Base-by-base conservation (phyloP, 2,329 filamentous ascomycete genomes). In the Paecilomyces variotii region DNA sequence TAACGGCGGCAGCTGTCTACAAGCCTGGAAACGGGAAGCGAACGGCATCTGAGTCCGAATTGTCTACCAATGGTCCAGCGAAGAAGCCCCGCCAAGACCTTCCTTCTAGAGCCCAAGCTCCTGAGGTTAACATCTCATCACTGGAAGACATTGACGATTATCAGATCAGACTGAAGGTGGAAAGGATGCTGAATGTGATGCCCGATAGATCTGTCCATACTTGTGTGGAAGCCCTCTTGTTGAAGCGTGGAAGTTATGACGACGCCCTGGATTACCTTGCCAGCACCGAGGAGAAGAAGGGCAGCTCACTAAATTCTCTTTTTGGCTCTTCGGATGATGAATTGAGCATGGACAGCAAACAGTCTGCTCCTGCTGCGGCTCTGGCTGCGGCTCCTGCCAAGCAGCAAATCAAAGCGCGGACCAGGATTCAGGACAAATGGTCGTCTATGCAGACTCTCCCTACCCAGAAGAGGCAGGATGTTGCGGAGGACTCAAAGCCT, bases 361-460 rank as follows among this genome's bases (percentile, higher is more conserved):
- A 61, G 6, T 58, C 65, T 45, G n/a, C 39, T 45, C 6, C 39
- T 45, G 39, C 39, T 45, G 39, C 39, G 9, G n/a, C 39, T 45
- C 9, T 32, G 4, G 54, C 65, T 6, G 58, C 64, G 12, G 60
- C 61, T 30, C 70, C 60, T 66, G 80, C 63, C 69, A 83, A 82
- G 64, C 80, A 83, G 62, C 76, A 79, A 55, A 76, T 86, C 32
- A 82, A 83, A 62, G 77, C 76, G 10, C 81, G 81, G 4, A 77
- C 76, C 12, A 80, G 79, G 59, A 84, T 89, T 58, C 79, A 82
- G 60, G 79, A 86, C 60, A 85, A 83, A 66, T 87, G 81, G 76
- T 75, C 78, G 12, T 76, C 78, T 5, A 79, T 77, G 51, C 80
- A 80, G 62, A 72, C 69, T 50, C 61, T 67, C 3, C 59, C 65